Conservation (phyloP, 345 rosid species). For the Citrus maxima region DNA sequence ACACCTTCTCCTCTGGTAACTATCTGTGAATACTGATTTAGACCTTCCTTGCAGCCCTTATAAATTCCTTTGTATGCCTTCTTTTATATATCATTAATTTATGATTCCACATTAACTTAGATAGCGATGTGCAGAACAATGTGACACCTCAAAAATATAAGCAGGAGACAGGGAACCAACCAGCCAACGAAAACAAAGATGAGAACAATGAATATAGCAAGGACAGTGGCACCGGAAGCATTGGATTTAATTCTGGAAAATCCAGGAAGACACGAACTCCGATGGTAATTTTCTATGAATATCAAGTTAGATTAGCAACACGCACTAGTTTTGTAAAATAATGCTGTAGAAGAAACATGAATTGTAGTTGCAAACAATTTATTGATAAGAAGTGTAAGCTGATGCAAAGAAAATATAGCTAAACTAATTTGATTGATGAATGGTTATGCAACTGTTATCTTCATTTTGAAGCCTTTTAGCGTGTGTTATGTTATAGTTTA, state of each 20-base stretch:
- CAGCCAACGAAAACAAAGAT: conserved; percentile 25
- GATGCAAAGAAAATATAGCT: too few relatives aligned
- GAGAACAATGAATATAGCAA: conserved; percentile 26
- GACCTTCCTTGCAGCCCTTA: too few relatives aligned
- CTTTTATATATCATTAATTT: background rate
- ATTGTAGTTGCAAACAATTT: background rate
- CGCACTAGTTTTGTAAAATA: background rate
- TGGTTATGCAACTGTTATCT: too few relatives aligned
- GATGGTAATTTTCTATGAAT: background rate
- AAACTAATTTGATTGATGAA: too few relatives aligned
- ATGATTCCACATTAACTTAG: background rate
- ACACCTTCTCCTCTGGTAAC: too few relatives aligned
- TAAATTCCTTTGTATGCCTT: background rate
- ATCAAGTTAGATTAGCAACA: background rate
- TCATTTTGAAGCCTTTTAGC: too few relatives aligned
- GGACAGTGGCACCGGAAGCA: conserved; percentile 27
- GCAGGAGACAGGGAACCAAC: conserved; percentile 7
- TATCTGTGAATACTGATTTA: too few relatives aligned
- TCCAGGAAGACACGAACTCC: background rate
- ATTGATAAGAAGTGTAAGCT: background rate
- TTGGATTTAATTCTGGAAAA: conserved; percentile 39
- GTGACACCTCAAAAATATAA: conserved; percentile 24
- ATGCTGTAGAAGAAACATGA: background rate
- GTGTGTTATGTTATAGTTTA: background rate
- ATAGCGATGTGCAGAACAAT: conserved; percentile 25